Evolutionary conservation across 2,329 filamentous ascomycete species (phyloP).

Genomic region (Ascocoryne sarcoides): DNA sequence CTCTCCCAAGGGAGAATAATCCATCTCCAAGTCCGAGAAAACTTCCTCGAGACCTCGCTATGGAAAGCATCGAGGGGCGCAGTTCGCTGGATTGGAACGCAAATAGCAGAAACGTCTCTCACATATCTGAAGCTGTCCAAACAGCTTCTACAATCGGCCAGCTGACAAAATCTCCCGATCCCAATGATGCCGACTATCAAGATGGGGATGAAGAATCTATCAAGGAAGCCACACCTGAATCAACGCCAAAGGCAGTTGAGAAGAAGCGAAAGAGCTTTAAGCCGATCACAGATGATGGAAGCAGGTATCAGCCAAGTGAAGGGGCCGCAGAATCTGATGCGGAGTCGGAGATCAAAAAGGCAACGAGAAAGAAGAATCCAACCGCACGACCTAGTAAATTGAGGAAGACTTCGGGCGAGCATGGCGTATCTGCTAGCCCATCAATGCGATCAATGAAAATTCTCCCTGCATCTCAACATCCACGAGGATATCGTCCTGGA

Average conservation of each 20-base stretch:
- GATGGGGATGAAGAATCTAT: background rate
- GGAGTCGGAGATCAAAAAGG: slow-evolving; percentile 10
- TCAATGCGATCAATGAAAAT: background rate
- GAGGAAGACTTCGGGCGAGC: slow-evolving; percentile 8
- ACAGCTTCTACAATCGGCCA: background rate
- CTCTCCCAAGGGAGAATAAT: too few species aligned
- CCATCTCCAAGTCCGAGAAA: too few species aligned
- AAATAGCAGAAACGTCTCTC: background rate
- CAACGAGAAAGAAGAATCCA: slow-evolving; percentile 9
- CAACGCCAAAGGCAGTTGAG: slow-evolving; percentile 2
- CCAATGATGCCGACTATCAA: background rate
- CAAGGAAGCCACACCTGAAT: slow-evolving; percentile 2
- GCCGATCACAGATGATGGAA: slow-evolving; percentile 15
- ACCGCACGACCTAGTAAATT: slow-evolving; percentile 11
- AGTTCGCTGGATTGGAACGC: too few species aligned
- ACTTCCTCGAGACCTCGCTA: too few species aligned
- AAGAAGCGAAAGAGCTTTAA: slow-evolving; percentile 20
- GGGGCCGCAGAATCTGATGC: slow-evolving; percentile 9
- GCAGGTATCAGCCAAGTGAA: slow-evolving; percentile 11
- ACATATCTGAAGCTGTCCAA: background rate
- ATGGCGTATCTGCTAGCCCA: background rate
- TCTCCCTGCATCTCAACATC: background rate
- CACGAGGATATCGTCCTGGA: too few species aligned
- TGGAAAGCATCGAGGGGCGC: too few species aligned
- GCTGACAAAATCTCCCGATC: background rate